phyloP scores from a whole-genome alignment of 129 eudicot genomes.

The Heracleum sosnowskyi region DNA sequence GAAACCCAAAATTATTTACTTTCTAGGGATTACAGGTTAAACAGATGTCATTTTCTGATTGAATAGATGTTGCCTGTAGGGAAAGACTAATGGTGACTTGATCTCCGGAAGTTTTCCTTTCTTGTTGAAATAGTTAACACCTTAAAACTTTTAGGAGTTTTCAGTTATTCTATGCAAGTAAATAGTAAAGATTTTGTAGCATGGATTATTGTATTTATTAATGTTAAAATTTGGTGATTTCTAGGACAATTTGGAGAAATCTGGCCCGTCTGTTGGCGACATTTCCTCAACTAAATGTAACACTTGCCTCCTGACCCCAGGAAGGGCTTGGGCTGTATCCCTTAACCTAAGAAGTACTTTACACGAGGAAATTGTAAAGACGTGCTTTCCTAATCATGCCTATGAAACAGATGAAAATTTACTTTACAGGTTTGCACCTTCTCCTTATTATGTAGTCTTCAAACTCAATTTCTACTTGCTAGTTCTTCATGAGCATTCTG shows the following conservation, averaged over 20 bases:
- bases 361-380: constrained; percentile 56
- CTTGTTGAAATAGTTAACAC: neutral
- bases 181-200: neutral
- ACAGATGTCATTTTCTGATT: neutral
- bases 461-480: neutral
- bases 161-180: neutral
- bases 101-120: neutral
- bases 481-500: neutral
- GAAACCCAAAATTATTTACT: neutral
- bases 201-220: neutral
- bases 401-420: constrained; percentile 47
- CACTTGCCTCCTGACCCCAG: constrained; percentile 45
- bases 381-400: constrained; percentile 40
- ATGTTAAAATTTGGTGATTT: constrained; percentile 1
- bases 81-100: neutral
- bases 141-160: neutral
- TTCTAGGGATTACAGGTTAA: neutral
- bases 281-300: constrained; percentile 17
- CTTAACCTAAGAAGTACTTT: constrained; percentile 56
- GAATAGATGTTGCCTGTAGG: neutral
- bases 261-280: constrained; percentile 40
- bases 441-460: neutral
- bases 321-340: constrained; percentile 86
- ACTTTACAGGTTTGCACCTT: constrained; percentile 53
- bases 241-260: constrained; percentile 50